Percentiles rank a stretch among this genome's conserved stretches.
These are phyloP conservation scores for Crithidia expoeki DNA, from an alignment of 208 protist genomes.

Conservation along the genomic window DNA sequence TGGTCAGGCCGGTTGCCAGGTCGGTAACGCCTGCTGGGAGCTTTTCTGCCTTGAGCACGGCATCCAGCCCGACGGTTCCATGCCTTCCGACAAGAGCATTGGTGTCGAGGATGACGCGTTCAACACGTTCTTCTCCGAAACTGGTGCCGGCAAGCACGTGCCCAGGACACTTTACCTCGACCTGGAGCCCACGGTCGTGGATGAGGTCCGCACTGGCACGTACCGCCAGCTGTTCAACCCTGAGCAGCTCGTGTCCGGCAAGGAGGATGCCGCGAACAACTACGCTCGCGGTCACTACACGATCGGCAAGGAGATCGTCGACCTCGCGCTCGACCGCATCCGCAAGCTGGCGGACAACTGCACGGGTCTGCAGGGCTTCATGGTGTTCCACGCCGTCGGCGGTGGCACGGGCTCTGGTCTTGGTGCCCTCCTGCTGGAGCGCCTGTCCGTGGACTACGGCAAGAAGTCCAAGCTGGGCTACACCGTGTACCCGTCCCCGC, in stretches of 20 bases:
- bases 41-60: slow-evolving; percentile 93
- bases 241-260: slow-evolving; percentile 96
- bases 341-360: slow-evolving; percentile 73
- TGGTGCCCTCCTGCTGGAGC: slow-evolving; percentile 96
- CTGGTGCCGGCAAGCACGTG: slow-evolving; percentile 92
- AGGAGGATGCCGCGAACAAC: slow-evolving; percentile 99
- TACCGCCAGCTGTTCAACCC: slow-evolving; percentile 98
- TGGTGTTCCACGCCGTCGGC: slow-evolving; percentile 98
- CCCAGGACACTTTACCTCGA: slow-evolving; percentile 96
- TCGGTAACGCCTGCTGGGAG: slow-evolving; percentile 98
- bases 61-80: slow-evolving; percentile 88
- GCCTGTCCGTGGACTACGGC: slow-evolving; percentile 89
- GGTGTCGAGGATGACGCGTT: slow-evolving; percentile 92
- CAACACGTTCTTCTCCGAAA: slow-evolving; percentile 97
- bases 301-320: slow-evolving; percentile 97
- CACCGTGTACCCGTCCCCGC: slow-evolving; percentile 95
- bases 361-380: slow-evolving; percentile 98
- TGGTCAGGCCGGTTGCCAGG: slow-evolving; percentile 97
- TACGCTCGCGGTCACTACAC: slow-evolving; percentile 99
- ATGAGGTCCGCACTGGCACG: slow-evolving; percentile 95
- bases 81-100: slow-evolving; percentile 90
- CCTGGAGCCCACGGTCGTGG: slow-evolving; percentile 97
- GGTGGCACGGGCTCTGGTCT: slow-evolving; percentile 99
- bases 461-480: slow-evolving; percentile 98
- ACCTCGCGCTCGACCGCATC: slow-evolving; percentile 95